Base-by-base conservation (phyloP, 371 early-diverging fungal species). In the Umbelopsis sp. region DNA sequence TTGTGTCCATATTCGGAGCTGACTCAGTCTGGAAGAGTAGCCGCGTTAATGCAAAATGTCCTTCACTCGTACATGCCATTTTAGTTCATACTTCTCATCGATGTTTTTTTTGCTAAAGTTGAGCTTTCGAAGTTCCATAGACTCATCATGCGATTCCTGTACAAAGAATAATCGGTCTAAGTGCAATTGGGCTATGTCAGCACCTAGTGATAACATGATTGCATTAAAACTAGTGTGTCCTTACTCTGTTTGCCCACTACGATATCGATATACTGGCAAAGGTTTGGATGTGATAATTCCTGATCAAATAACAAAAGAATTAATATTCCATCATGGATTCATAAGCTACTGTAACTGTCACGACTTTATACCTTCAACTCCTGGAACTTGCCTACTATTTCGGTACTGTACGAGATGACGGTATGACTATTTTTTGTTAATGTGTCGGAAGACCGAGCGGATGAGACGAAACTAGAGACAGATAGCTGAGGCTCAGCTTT, bases 171-270 rank as follows among this genome's bases (percentile, higher is more conserved):
- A 37, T 37, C 89, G 80, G 67, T 87, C 87, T 89, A 69, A 37
- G 50, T 62, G n/a, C 4, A 5, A 35, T 44, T 35, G 41, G 25
- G 29, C 20, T 38, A 22, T 25, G 25, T 46, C 22, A 52, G 7
- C n/a, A 25, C 10, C 10, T 41, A 41, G 41, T 41, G 41, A 41
- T 12, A 12, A 12, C 12, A 41, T 7, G 10, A 12, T 29, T 41
- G 41, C 41, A 41, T 12, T 7, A 2, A 4, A 10, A 10, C 41
- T 41, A 29, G 41, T 45, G 3, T 6, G n/a, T 51, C 22, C 45
- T 69, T 79, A 87, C 89, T 87, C 69, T 87, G 79, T 68, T 87
- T 87, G 63, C 87, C 89, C 67, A 85, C 84, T 63, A 85, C 76
- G 63, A 87, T 82, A 63, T 89, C 89, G 63, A 89, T 72, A 69